Conservation (phyloP, 148 eudicot species). For the Rhododendron henanense region DNA sequence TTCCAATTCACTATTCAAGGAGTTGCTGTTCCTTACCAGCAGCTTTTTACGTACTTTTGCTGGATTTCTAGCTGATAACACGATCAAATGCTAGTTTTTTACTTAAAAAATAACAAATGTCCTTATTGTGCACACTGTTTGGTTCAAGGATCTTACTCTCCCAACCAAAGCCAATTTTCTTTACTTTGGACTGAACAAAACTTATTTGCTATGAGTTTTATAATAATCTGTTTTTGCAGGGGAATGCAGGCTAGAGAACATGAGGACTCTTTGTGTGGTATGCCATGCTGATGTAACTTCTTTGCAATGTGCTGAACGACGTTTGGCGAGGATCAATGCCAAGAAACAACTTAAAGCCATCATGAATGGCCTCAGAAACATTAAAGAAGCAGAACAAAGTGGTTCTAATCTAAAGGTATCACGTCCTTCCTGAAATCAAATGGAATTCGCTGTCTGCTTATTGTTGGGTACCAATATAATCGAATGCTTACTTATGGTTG, state of each 20-base stretch:
- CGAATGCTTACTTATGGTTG: not conserved
- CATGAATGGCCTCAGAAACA: constrained; percentile 24
- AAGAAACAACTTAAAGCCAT: constrained; percentile 49
- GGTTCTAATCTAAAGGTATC: constrained; percentile 42
- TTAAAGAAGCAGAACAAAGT: constrained; percentile 12
- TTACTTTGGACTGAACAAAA: not conserved
- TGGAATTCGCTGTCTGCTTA: not conserved
- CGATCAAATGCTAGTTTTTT: not conserved
- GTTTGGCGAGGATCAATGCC: constrained; percentile 39
- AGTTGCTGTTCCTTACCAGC: not conserved
- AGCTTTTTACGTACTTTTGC: not conserved
- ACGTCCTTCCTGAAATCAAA: not conserved
- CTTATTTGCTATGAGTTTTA: not conserved
- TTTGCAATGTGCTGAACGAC: constrained; percentile 67
- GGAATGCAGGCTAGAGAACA: constrained; percentile 85
- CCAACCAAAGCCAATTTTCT: not conserved
- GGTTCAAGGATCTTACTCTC: not conserved
- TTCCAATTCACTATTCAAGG: constrained; percentile 1
- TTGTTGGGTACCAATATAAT: not conserved
- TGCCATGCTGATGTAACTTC: constrained; percentile 94
- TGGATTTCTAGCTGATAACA: not conserved
- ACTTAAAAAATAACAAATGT: not conserved
- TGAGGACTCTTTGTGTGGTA: constrained; percentile 91
- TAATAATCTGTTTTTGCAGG: constrained; percentile 36
- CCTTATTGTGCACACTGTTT: not conserved